Conservation (phyloP, 495 filamentous ascomycete genomes). For the Clavariopsis aquatica region DNA sequence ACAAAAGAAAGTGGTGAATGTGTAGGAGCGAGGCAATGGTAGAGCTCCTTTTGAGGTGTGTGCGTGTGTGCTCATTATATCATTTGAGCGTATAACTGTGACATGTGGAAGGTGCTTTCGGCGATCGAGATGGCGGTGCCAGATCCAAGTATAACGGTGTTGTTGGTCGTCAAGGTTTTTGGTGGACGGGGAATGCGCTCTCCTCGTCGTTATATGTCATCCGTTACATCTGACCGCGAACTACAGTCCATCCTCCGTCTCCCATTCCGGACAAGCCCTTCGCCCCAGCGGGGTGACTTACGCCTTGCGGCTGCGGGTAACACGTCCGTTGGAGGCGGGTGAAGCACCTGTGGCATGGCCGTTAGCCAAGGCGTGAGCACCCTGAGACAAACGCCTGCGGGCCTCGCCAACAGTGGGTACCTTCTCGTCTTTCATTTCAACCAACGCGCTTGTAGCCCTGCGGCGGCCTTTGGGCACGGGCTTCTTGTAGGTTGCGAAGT, state of each 20-base stretch:
- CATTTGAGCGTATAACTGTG: neutral
- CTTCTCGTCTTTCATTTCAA: constrained; percentile 53
- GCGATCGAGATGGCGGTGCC: neutral
- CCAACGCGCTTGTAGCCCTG: constrained; percentile 45
- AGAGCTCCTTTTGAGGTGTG: neutral
- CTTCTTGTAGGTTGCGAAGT: constrained; percentile 96
- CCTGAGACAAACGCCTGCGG: constrained; percentile 39
- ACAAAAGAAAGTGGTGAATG: constrained; percentile 4
- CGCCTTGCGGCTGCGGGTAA: constrained; percentile 38
- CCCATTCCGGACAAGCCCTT: neutral
- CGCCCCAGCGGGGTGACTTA: constrained; percentile 5
- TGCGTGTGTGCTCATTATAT: neutral
- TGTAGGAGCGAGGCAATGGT: neutral
- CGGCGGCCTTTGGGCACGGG: constrained; percentile 45
- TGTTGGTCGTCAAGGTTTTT: neutral
- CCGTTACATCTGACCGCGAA: neutral
- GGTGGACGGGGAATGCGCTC: neutral
- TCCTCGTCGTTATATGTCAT: neutral
- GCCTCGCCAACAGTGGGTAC: constrained; percentile 47
- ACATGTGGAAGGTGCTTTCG: neutral
- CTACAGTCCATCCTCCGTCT: neutral
- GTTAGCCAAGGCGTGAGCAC: constrained; percentile 28
- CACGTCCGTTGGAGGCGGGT: constrained; percentile 25
- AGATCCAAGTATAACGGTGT: neutral
- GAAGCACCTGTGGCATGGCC: constrained; percentile 22